Conservation (phyloP, 148 eudicot species). For the Fagopyrum esculentum region DNA sequence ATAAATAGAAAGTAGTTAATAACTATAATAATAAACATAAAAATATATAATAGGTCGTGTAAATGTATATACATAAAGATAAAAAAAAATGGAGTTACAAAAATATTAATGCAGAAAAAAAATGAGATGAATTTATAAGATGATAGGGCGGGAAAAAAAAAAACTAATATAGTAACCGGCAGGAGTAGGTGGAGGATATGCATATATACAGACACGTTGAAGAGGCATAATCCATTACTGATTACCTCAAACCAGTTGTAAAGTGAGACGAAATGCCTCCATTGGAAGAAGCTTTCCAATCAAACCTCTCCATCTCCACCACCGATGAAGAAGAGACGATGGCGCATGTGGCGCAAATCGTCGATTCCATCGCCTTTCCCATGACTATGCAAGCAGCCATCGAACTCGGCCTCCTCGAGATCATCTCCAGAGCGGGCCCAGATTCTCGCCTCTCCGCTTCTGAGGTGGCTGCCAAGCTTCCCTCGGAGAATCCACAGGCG, state of each 20-base stretch:
- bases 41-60: too few relatives aligned
- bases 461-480: slow-evolving; percentile 24
- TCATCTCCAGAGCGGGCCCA: slow-evolving; percentile 23
- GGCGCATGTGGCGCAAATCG: slow-evolving; percentile 11
- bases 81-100: too few relatives aligned
- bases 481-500: slow-evolving; percentile 24
- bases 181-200: too few relatives aligned
- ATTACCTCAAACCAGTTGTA: too few relatives aligned
- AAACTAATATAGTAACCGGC: too few relatives aligned
- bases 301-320: background rate
- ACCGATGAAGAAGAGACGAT: slow-evolving; percentile 10
- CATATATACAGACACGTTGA: background rate
- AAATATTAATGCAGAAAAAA: too few relatives aligned
- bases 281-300: background rate
- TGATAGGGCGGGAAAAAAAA: too few relatives aligned
- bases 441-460: slow-evolving; percentile 17
- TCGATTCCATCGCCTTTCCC: slow-evolving; percentile 16
- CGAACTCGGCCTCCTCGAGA: slow-evolving; percentile 27
- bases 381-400: slow-evolving; percentile 24
- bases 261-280: background rate
- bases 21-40: too few relatives aligned
- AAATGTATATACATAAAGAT: too few relatives aligned
- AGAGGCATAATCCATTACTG: background rate
- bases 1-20: too few relatives aligned
- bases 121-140: too few relatives aligned